Conservation (phyloP, 2,329 filamentous ascomycete species). For the Ophiostoma triangulosporum region DNA sequence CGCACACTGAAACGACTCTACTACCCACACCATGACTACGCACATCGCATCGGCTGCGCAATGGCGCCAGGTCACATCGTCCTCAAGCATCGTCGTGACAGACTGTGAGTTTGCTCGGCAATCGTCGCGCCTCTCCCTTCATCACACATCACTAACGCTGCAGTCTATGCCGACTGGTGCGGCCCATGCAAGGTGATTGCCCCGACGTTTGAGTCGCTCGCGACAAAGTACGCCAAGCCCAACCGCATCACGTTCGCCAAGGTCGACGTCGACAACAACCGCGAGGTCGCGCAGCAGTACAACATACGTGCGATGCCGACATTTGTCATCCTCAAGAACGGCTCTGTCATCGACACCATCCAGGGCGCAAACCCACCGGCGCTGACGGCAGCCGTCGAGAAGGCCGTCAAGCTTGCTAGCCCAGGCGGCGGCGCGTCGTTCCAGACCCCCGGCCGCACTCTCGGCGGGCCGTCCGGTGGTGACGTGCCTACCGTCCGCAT, state of each 20-base stretch:
- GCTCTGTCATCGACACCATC: conserved; percentile 59
- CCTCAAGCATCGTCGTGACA: conserved; percentile 68
- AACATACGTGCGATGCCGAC: conserved; percentile 82
- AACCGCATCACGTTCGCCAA: conserved; percentile 81
- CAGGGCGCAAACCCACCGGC: conserved; percentile 67
- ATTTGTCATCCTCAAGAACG: conserved; percentile 78
- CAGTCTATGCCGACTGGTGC: conserved; percentile 93
- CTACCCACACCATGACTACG: conserved; percentile 32
- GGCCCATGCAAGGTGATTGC: conserved; percentile 87
- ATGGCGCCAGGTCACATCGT: conserved; percentile 58
- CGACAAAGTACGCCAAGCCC: conserved; percentile 64
- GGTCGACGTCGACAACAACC: conserved; percentile 77
- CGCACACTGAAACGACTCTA: neutral
- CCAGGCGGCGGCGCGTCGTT: conserved; percentile 32
- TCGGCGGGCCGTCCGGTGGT: conserved; percentile 28
- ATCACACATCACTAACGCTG: neutral
- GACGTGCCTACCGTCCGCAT: conserved; percentile 3
- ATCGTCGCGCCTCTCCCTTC: neutral
- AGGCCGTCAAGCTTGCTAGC: conserved; percentile 42
- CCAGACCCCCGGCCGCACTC: conserved; percentile 40
- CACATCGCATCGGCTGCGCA: conserved; percentile 53
- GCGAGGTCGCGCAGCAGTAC: conserved; percentile 63
- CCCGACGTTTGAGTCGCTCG: conserved; percentile 74
- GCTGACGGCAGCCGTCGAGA: conserved; percentile 64
- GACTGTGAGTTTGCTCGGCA: conserved; percentile 49